A percentile compares a stretch with the other conserved stretches of the same genome.
phyloP scores from a whole-genome alignment of 495 filamentous ascomycete species.

The Penicillium antarcticum region DNA sequence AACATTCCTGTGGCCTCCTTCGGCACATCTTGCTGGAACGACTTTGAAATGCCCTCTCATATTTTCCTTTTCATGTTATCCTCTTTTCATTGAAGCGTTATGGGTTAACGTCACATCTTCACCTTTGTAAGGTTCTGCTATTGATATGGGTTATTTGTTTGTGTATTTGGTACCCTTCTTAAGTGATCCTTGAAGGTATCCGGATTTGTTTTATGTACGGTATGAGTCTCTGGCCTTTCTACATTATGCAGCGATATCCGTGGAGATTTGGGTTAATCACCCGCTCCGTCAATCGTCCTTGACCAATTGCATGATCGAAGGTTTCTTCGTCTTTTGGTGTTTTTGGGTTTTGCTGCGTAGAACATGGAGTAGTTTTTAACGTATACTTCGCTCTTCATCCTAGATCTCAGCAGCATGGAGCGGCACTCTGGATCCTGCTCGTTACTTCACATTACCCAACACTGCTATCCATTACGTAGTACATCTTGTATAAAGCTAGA shows the following conservation, averaged over 20 bases:
- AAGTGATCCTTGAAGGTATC: conserved; percentile 17
- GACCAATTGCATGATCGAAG: conserved; percentile 38
- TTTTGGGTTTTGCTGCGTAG: background rate
- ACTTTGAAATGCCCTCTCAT: conserved; percentile 12
- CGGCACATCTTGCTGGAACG: conserved; percentile 13
- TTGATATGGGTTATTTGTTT: conserved; percentile 15
- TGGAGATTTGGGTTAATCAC: conserved; percentile 27
- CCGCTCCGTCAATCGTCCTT: conserved; percentile 26
- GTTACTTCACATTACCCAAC: no score
- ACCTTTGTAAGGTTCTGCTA: conserved; percentile 14
- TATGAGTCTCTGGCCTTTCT: conserved; percentile 26
- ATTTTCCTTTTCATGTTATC: conserved; percentile 8
- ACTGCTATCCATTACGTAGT: no score
- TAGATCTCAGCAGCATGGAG: no score
- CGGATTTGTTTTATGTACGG: conserved; percentile 23
- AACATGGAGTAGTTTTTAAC: background rate
- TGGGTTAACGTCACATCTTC: conserved; percentile 27
- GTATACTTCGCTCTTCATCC: background rate
- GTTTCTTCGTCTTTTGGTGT: conserved; percentile 19
- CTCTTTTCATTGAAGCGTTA: conserved; percentile 28
- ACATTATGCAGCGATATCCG: conserved; percentile 39
- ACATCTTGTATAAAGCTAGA: no score
- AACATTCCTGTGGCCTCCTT: background rate
- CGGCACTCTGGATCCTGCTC: no score
- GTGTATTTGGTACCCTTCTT: conserved; percentile 14